A percentile compares a stretch with the other conserved stretches of the same genome.
Conservation (phyloP, 768 basidiomycete species). For the Cantharellus anzutake region DNA sequence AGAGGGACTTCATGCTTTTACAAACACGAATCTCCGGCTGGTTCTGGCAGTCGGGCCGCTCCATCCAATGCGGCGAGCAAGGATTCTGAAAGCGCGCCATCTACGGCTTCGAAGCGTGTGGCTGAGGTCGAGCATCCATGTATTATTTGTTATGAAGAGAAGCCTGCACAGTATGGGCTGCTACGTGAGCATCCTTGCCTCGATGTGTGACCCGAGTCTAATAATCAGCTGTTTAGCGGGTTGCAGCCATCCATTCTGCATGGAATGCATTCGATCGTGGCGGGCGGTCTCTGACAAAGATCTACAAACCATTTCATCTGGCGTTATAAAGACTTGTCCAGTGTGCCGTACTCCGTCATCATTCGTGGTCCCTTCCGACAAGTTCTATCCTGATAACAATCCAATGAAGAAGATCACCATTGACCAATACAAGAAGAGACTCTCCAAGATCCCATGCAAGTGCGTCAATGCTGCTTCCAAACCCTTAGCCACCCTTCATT, state of each 20-base stretch:
- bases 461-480: background rate
- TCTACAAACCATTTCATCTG: background rate
- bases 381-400: slow-evolving; percentile 3
- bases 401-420: slow-evolving; percentile 4
- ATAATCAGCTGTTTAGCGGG: background rate
- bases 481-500: background rate
- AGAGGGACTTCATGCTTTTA: slow-evolving; percentile 3
- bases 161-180: slow-evolving; percentile 4
- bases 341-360: slow-evolving; percentile 3
- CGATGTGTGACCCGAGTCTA: background rate
- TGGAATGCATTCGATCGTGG: slow-evolving; percentile 7
- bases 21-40: slow-evolving; percentile 1
- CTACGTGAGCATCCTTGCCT: background rate
- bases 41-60: background rate
- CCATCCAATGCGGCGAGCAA: background rate
- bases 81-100: background rate
- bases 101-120: background rate
- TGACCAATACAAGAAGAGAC: slow-evolving; percentile 4
- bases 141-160: slow-evolving; percentile 6
- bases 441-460: slow-evolving; percentile 7
- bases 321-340: slow-evolving; percentile 6
- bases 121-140: slow-evolving; percentile 4
- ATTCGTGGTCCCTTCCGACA: slow-evolving; percentile 6
- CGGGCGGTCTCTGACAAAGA: slow-evolving; percentile 3
- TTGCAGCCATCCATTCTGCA: slow-evolving; percentile 8